Conservation (phyloP, 2,329 filamentous ascomycete genomes). For the Volutella citrinella region DNA sequence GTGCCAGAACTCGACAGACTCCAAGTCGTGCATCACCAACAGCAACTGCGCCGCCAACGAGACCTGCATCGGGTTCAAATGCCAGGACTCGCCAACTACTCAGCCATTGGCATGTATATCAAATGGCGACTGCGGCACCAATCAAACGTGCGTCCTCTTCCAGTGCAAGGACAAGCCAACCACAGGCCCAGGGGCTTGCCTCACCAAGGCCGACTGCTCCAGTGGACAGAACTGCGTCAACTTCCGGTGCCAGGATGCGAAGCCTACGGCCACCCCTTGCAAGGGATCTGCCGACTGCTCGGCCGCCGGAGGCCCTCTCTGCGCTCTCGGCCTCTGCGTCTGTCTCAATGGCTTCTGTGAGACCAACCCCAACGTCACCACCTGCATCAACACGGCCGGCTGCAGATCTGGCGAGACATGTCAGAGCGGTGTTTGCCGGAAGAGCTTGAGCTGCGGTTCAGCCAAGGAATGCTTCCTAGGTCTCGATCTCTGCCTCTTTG, state of each 20-base stretch:
- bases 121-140: conserved; percentile 1
- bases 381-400: conserved; percentile 2
- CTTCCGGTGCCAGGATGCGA: neutral
- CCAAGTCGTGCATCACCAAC: conserved; percentile 5
- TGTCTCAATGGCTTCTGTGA: conserved; percentile 4
- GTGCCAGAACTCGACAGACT: too few relatives aligned
- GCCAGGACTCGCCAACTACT: too few relatives aligned
- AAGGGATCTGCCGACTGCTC: conserved; percentile 3
- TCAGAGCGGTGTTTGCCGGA: conserved; percentile 7
- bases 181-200: too few relatives aligned
- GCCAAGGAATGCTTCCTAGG: conserved; percentile 2
- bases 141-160: conserved; percentile 5
- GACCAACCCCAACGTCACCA: neutral
- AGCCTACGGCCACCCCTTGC: conserved; percentile 1
- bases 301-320: conserved; percentile 5
- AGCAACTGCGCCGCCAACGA: neutral
- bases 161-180: too few relatives aligned
- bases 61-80: too few relatives aligned
- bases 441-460: neutral
- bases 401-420: conserved; percentile 5
- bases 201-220: neutral
- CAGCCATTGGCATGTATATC: conserved; percentile 10
- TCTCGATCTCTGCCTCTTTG: conserved; percentile 4
- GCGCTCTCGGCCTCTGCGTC: conserved; percentile 5
- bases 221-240: conserved; percentile 3